Evolutionary conservation across 1,284 basidiomycete species (phyloP), one percentile per base, ranked within the genome.

Genomic region (Malassezia japonica): DNA sequence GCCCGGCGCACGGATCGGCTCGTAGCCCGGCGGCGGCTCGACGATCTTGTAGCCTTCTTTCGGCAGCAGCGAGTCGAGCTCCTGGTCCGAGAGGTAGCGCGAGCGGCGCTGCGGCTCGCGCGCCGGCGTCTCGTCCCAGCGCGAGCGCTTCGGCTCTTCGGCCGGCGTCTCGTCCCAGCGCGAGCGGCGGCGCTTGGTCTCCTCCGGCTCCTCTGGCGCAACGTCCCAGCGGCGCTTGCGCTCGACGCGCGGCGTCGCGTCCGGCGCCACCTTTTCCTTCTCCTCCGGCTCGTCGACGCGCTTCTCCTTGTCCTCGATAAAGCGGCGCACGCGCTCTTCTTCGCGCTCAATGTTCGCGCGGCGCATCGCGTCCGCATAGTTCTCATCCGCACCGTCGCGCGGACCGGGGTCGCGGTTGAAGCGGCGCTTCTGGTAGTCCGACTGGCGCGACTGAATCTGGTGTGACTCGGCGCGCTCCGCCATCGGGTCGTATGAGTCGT

Each of bases 321-420:
- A 84, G 61, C 82, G 77, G 69, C 81, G 79, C 20, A 98, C 90
- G 50, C 88, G 78, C 63, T 79, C 79, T 75, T 98, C 92, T 76
- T 98, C 92, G 74, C 88, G 83, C 78, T 98, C 91, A 69, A 99
- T 75, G 70, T 84, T 83, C 55, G 86, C 81, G 64, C 91, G 74
- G 61, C 90, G 80, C 94, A 98, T 99, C 18, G 90, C 87, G 68
- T 96, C 91, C 72, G 87, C 90, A 75, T 98, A 98, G 6, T 86
- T 86, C 47, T 76, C 76, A 48, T 87, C 87, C 69, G 89, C 86
- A 36, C 38, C 57, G 43, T 67, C 67, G 20, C 47, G 44, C 3
- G 61, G 51, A 6, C 52, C 62, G 20, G 61, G 44, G 41, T 67
- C 64, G 15, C 69, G 62, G 16, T 72, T 60, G 76, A 96, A 98